phyloP scores from a whole-genome alignment of 768 basidiomycete species.

The Lactarius evosmus region DNA sequence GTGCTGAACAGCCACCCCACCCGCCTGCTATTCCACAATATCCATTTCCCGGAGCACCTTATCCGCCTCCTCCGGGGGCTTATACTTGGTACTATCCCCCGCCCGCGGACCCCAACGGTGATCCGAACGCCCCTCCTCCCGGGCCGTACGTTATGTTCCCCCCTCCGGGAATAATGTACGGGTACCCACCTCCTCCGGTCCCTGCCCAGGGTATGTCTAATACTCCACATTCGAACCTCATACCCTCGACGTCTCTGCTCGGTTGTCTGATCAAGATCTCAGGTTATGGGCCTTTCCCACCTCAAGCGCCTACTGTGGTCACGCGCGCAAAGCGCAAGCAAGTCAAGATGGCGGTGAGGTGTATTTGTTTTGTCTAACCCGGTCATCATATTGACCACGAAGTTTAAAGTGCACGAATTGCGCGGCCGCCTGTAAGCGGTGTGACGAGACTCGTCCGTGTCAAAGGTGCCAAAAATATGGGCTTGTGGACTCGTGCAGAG shows the following conservation, averaged over 20 bases:
- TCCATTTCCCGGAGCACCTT: constrained; percentile 19
- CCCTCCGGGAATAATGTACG: constrained; percentile 29
- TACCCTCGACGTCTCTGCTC: neutral
- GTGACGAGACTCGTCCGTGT: constrained; percentile 58
- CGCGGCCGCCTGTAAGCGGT: constrained; percentile 55
- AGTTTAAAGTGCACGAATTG: constrained; percentile 51
- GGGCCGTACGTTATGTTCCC: constrained; percentile 26
- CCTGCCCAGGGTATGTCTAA: constrained; percentile 24
- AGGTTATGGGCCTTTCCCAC: constrained; percentile 30
- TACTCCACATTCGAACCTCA: neutral
- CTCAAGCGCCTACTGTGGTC: constrained; percentile 30
- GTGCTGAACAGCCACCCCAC: constrained; percentile 17
- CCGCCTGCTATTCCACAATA: constrained; percentile 24
- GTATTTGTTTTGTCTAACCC: constrained; percentile 1
- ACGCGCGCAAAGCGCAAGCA: constrained; percentile 49
- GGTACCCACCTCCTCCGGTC: constrained; percentile 30
- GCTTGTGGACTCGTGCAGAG: constrained; percentile 51
- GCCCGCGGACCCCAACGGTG: constrained; percentile 24
- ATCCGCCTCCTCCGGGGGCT: constrained; percentile 24
- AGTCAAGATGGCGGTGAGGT: constrained; percentile 56
- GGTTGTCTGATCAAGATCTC: neutral
- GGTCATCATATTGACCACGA: constrained; percentile 12
- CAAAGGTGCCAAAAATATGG: constrained; percentile 64
- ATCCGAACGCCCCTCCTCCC: constrained; percentile 22
- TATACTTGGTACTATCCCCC: constrained; percentile 29